These are phyloP conservation scores for Penicillium janthinellum DNA, from an alignment of 2,329 filamentous ascomycete genomes.

Conservation along the genomic window DNA sequence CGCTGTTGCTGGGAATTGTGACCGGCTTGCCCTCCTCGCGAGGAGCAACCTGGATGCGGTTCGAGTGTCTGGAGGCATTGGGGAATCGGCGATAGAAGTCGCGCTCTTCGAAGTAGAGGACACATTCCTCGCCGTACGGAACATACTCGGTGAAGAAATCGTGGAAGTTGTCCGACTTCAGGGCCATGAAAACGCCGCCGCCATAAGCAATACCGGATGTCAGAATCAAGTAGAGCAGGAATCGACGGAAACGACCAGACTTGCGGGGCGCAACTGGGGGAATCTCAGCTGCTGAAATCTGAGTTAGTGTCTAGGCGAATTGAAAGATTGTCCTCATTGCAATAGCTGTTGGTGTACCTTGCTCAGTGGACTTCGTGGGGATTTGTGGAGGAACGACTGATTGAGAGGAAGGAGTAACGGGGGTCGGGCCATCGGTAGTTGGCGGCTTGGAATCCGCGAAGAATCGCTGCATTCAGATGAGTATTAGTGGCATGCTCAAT, in stretches of 20 bases:
- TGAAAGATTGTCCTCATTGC: slow-evolving; percentile 9
- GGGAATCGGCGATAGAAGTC: slow-evolving; percentile 89
- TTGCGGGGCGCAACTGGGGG: slow-evolving; percentile 58
- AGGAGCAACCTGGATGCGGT: slow-evolving; percentile 37
- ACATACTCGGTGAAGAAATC: slow-evolving; percentile 98
- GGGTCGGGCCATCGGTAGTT: slow-evolving; percentile 42
- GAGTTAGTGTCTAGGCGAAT: slow-evolving; percentile 28
- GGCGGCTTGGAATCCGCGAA: slow-evolving; percentile 53
- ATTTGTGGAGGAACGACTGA: slow-evolving; percentile 54
- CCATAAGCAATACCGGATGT: slow-evolving; percentile 78
- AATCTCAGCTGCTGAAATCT: slow-evolving; percentile 42
- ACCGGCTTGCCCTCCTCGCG: slow-evolving; percentile 67
- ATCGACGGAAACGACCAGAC: slow-evolving; percentile 73
- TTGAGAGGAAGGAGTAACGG: slow-evolving; percentile 47
- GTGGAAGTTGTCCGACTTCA: slow-evolving; percentile 96
- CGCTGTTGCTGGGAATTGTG: slow-evolving; percentile 81
- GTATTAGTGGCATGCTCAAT: slow-evolving; percentile 27
- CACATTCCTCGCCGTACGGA: slow-evolving; percentile 89
- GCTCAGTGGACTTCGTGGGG: slow-evolving; percentile 47
- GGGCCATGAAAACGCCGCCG: slow-evolving; percentile 88
- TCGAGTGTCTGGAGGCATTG: slow-evolving; percentile 52
- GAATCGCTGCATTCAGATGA: slow-evolving; percentile 44
- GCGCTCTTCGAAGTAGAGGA: slow-evolving; percentile 92
- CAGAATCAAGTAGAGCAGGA: slow-evolving; percentile 74
- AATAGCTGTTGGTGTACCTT: slow-evolving; percentile 28